Conservation (phyloP, 2,329 filamentous ascomycete genomes). For the Emergomyces pasteurianus region DNA sequence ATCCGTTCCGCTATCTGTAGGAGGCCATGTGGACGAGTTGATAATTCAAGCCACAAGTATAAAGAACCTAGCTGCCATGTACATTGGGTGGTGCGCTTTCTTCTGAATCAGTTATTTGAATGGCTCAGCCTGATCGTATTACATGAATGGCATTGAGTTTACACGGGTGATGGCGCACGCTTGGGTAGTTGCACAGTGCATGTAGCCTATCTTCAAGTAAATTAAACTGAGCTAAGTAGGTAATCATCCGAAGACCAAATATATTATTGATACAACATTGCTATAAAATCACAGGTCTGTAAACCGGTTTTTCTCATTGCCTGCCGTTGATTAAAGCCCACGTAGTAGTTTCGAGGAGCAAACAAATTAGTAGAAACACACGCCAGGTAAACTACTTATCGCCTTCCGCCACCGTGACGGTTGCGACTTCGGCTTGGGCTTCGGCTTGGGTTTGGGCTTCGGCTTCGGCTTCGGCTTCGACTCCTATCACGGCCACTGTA, state of each 20-base stretch:
- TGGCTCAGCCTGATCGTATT: background rate
- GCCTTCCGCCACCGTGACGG: constrained; percentile 19
- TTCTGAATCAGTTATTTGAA: constrained; percentile 4
- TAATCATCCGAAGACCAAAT: background rate
- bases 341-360: background rate
- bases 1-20: constrained; percentile 83
- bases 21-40: constrained; percentile 93
- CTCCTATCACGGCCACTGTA: constrained; percentile 39
- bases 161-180: background rate
- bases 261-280: background rate
- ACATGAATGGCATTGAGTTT: background rate
- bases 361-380: background rate
- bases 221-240: background rate
- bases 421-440: constrained; percentile 35
- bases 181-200: background rate
- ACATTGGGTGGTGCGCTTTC: constrained; percentile 66
- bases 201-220: background rate
- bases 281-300: background rate
- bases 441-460: constrained; percentile 26
- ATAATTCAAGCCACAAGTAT: constrained; percentile 76
- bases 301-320: background rate
- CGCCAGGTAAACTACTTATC: constrained; percentile 2
- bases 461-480: constrained; percentile 44
- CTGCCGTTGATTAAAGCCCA: background rate
- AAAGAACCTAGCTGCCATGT: constrained; percentile 78